phyloP scores from a whole-genome alignment of 371 early-diverging fungal species.

The Amoeboaphelidium protococcarum region DNA sequence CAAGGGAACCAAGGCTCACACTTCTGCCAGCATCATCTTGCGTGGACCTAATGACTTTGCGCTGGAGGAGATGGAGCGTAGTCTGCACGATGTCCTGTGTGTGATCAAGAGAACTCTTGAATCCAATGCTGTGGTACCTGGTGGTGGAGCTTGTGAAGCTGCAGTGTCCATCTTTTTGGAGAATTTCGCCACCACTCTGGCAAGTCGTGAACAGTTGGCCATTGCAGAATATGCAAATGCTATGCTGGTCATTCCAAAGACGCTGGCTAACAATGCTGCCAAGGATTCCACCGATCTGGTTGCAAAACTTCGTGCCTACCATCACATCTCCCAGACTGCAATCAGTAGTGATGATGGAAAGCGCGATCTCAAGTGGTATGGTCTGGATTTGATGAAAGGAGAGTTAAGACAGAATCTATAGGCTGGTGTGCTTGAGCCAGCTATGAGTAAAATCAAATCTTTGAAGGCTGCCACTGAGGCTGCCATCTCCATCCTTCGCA shows the following conservation, averaged over 20 bases:
- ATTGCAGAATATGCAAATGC: conserved; percentile 96
- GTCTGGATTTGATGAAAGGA: conserved; percentile 87
- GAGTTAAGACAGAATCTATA: conserved; percentile 79
- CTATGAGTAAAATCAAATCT: conserved; percentile 95
- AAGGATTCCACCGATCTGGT: conserved; percentile 94
- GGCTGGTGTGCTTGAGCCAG: conserved; percentile 96
- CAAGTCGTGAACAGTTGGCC: conserved; percentile 79
- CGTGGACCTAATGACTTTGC: conserved; percentile 98
- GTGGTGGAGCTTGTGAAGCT: conserved; percentile 97
- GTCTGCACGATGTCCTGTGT: conserved; percentile 90
- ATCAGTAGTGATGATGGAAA: conserved; percentile 26
- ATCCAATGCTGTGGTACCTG: conserved; percentile 90
- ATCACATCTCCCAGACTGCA: conserved; percentile 51
- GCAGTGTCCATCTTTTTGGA: conserved; percentile 94
- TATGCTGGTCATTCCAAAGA: conserved; percentile 90
- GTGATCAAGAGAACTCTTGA: conserved; percentile 96
- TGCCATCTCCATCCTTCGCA: conserved; percentile 93
- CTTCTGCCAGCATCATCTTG: conserved; percentile 71
- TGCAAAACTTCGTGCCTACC: conserved; percentile 80
- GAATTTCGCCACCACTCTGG: conserved; percentile 76
- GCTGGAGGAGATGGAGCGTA: conserved; percentile 97
- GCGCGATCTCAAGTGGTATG: conserved; percentile 49
- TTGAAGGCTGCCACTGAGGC: conserved; percentile 99
- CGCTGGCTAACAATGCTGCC: conserved; percentile 94
- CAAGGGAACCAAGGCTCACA: conserved; percentile 79